Evolutionary conservation across 257 asterid species (phyloP).

Genomic region (Gentiana dahurica): DNA sequence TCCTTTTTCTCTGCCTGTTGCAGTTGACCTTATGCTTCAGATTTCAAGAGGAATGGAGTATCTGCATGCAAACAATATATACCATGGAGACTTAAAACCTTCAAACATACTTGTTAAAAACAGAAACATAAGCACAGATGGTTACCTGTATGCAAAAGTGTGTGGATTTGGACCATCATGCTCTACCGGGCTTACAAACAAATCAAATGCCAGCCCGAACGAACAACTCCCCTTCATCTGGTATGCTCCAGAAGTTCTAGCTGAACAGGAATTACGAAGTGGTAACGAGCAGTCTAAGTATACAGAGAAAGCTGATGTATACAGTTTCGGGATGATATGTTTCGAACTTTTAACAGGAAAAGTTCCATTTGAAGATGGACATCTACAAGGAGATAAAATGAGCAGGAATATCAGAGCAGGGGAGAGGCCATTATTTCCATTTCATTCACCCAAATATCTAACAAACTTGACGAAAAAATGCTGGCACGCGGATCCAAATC

Average conservation of each 20-base stretch:
- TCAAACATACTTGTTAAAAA: slow-evolving; percentile 47
- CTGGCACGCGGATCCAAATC: slow-evolving; percentile 35
- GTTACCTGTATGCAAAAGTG: slow-evolving; percentile 59
- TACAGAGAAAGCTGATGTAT: slow-evolving; percentile 66
- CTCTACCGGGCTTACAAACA: slow-evolving; percentile 20
- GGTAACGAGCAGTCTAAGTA: slow-evolving; percentile 18
- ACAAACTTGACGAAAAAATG: slow-evolving; percentile 36
- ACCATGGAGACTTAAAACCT: slow-evolving; percentile 69
- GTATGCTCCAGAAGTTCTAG: slow-evolving; percentile 77
- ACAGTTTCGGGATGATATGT: slow-evolving; percentile 86
- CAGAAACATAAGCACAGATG: slow-evolving; percentile 33
- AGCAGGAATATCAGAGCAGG: slow-evolving; percentile 75
- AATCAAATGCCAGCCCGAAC: slow-evolving; percentile 22
- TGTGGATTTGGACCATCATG: slow-evolving; percentile 51
- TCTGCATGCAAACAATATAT: slow-evolving; percentile 60
- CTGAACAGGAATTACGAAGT: slow-evolving; percentile 38
- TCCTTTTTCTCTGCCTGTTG: slow-evolving; percentile 63
- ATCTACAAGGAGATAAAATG: slow-evolving; percentile 86
- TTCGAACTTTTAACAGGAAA: slow-evolving; percentile 80
- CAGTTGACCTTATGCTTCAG: slow-evolving; percentile 80
- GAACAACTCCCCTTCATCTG: slow-evolving; percentile 40
- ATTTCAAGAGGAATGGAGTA: slow-evolving; percentile 95
- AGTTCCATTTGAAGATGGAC: slow-evolving; percentile 82
- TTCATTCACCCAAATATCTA: slow-evolving; percentile 48
- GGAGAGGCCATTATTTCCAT: slow-evolving; percentile 86